Conservation (phyloP, 768 basidiomycete genomes). For the Leccinum arenicola region DNA sequence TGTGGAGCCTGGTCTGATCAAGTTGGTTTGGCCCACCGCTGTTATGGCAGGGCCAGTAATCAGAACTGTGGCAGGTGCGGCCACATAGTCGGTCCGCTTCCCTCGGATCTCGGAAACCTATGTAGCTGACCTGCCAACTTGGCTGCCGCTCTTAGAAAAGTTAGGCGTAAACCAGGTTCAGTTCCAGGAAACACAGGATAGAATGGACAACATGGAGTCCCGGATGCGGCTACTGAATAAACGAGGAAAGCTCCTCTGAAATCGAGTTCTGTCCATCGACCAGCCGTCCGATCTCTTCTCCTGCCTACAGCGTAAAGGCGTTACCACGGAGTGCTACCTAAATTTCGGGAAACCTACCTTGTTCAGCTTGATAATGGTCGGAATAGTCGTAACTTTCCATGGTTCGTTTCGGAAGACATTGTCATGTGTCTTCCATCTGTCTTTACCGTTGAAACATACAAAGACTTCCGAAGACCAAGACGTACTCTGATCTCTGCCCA, state of each 20-base stretch:
- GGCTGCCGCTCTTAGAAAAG: background rate
- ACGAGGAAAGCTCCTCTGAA: constrained; percentile 16
- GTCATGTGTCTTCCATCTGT: constrained; percentile 62
- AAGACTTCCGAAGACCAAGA: constrained; percentile 9
- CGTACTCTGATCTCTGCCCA: constrained; percentile 62
- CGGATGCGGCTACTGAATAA: constrained; percentile 19
- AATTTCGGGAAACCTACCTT: constrained; percentile 43
- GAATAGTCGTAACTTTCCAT: constrained; percentile 58
- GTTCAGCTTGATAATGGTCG: constrained; percentile 61
- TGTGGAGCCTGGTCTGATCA: background rate
- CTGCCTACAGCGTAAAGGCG: constrained; percentile 14
- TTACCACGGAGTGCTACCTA: background rate
- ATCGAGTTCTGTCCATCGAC: constrained; percentile 29
- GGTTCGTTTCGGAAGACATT: constrained; percentile 62
- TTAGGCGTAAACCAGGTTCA: background rate
- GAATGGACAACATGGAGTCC: background rate
- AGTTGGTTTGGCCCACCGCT: background rate
- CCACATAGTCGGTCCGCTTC: background rate
- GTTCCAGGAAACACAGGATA: constrained; percentile 7
- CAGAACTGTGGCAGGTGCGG: background rate
- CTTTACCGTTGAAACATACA: background rate
- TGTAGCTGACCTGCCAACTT: background rate
- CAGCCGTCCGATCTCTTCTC: constrained; percentile 28
- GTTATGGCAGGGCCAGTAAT: background rate
- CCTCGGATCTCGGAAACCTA: background rate